Evolutionary conservation across 352 stramenopile species (phyloP), one percentile per base, ranked within the genome.

Genomic region (Phytophthora quininea): DNA sequence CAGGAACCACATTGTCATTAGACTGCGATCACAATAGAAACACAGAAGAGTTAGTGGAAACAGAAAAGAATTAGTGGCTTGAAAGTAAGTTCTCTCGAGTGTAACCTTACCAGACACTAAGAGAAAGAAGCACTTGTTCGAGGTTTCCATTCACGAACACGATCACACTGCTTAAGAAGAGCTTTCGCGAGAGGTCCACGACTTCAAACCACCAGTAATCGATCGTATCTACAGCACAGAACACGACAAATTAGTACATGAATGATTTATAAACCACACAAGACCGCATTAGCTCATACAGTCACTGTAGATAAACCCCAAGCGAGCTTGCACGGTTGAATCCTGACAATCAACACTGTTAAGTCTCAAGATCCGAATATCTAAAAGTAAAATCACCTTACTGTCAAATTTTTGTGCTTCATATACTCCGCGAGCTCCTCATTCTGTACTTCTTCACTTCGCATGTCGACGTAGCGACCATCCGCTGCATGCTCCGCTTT

Each of bases 131-230:
- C 24, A 91, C 74, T 76, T 91, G 83, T 31, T 92, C 73, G 8
- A 92, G 79, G 51, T 78, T 90, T 29, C 83, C 82, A 49, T 88
- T 86, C 12, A 93, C 79, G 59, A 93, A 93, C 2, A 92, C 64
- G 56, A 91, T 91, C 37, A 93, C 77, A 33, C 78, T 75, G 43
- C 80, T 92, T 38, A 93, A 48, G 54, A 92, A 91, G 27, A 93
- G 74, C 63, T 93, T 93, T 33, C 86, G 75, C 14, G 84, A 88
- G 12, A 93, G 69, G 63, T 93, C 86, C 32, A 93, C 71, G 29
- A 91, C 86, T 67, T 93, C 86, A 64, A 92, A 93, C 86, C 86
- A 93, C 86, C 86, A 93, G 46, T 86, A 92, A 29, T 77, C 58
- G 32, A 84, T 64, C 0, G 73, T 76, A 69, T 93, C 84, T 93